phyloP scores from a whole-genome alignment of 352 stramenopile species.

The Phytophthora kernoviae region DNA sequence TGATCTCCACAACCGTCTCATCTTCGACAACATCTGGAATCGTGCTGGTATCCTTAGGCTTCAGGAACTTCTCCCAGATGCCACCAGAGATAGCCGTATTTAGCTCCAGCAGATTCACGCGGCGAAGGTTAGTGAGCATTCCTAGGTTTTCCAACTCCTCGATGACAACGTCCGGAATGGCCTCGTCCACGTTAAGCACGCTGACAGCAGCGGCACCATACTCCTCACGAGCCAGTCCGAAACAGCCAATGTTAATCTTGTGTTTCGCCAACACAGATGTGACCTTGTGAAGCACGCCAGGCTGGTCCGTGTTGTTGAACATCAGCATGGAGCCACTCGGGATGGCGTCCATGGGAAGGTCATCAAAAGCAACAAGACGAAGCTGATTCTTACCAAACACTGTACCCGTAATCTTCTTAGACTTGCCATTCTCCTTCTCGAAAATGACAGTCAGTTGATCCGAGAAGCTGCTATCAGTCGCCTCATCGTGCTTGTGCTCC shows the following conservation, averaged over 20 bases:
- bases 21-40: conserved; percentile 14
- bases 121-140: conserved; percentile 85
- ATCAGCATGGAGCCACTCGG: conserved; percentile 91
- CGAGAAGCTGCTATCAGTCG: conserved; percentile 73
- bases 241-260: conserved; percentile 95
- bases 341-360: conserved; percentile 85
- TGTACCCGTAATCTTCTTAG: conserved; percentile 86
- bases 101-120: conserved; percentile 84
- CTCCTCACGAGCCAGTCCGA: conserved; percentile 83
- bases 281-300: conserved; percentile 94
- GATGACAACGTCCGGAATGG: conserved; percentile 86
- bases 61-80: conserved; percentile 69
- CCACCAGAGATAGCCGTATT: conserved; percentile 52
- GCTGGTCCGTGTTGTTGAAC: conserved; percentile 95
- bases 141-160: conserved; percentile 76
- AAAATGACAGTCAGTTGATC: conserved; percentile 93
- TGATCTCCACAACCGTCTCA: conserved; percentile 47
- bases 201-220: conserved; percentile 75
- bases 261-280: conserved; percentile 92
- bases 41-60: conserved; percentile 35
- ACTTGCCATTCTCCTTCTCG: conserved; percentile 87
- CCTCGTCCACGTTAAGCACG: conserved; percentile 90
- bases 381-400: conserved; percentile 89
- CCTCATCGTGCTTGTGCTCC: conserved; percentile 90
- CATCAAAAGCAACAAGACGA: conserved; percentile 90